phyloP scores from a whole-genome alignment of 495 filamentous ascomycete species.

The Penicillium psychrofluorescens region DNA sequence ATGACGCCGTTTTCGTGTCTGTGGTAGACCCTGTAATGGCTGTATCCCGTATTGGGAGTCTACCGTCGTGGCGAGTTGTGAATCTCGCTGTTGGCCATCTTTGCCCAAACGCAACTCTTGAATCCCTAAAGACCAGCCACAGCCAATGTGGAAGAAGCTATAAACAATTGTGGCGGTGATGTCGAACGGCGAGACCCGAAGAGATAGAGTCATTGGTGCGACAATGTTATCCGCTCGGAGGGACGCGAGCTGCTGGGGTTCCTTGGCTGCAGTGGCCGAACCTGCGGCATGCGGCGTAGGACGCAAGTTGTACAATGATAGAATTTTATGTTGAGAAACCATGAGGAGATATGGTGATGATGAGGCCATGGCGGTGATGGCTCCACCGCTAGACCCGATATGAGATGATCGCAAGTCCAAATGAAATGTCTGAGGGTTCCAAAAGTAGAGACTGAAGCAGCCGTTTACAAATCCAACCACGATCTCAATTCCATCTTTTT shows the following conservation, averaged over 20 bases:
- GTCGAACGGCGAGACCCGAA: constrained; percentile 52
- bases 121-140: constrained; percentile 82
- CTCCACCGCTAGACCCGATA: constrained; percentile 46
- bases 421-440: constrained; percentile 35
- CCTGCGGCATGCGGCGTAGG: constrained; percentile 1
- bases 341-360: constrained; percentile 71
- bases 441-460: constrained; percentile 59
- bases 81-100: constrained; percentile 45
- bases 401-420: constrained; percentile 49
- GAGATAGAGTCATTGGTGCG: constrained; percentile 70
- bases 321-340: constrained; percentile 60
- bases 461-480: constrained; percentile 74
- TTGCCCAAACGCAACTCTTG: constrained; percentile 70
- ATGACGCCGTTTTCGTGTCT: constrained; percentile 23
- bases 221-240: constrained; percentile 75
- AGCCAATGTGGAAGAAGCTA: constrained; percentile 43
- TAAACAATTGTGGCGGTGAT: constrained; percentile 83
- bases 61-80: constrained; percentile 46
- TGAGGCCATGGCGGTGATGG: constrained; percentile 69
- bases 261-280: constrained; percentile 4
- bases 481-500: constrained; percentile 30
- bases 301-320: constrained; percentile 67
- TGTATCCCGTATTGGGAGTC: constrained; percentile 29
- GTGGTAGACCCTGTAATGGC: constrained; percentile 32
- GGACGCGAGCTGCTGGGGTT: constrained; percentile 64